Conservation (phyloP, 371 early-diverging fungal species). For the Circinella umbellata region DNA sequence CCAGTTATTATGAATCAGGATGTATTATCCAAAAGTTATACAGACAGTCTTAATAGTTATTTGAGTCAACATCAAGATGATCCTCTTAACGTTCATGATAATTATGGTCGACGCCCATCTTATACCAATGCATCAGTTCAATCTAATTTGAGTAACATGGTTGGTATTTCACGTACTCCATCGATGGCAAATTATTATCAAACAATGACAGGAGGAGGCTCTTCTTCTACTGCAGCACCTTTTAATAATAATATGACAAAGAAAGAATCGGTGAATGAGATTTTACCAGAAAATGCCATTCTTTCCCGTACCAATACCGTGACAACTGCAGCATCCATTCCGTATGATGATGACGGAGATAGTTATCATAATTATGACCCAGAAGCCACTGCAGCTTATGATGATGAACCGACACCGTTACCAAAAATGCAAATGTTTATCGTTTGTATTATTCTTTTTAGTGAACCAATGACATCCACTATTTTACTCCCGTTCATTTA, state of each 20-base stretch:
- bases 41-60: constrained; percentile 38
- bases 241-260: not conserved
- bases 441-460: constrained; percentile 63
- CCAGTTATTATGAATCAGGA: constrained; percentile 15
- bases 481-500: constrained; percentile 73
- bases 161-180: not conserved
- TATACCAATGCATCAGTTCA: constrained; percentile 10
- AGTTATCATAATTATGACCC: constrained; percentile 1
- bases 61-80: constrained; percentile 9
- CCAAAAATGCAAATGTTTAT: constrained; percentile 61
- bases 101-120: not conserved
- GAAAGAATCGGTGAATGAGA: not conserved
- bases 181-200: constrained; percentile 8
- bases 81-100: not conserved
- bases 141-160: constrained; percentile 12
- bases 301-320: constrained; percentile 13
- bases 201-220: not conserved
- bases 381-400: not conserved
- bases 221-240: not conserved
- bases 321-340: constrained; percentile 8
- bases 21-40: constrained; percentile 34
- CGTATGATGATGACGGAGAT: not conserved
- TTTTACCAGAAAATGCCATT: constrained; percentile 1
- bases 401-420: constrained; percentile 41
- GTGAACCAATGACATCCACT: constrained; percentile 70